Conservation (phyloP, 768 basidiomycete species). For the Agaricus subrufescens region DNA sequence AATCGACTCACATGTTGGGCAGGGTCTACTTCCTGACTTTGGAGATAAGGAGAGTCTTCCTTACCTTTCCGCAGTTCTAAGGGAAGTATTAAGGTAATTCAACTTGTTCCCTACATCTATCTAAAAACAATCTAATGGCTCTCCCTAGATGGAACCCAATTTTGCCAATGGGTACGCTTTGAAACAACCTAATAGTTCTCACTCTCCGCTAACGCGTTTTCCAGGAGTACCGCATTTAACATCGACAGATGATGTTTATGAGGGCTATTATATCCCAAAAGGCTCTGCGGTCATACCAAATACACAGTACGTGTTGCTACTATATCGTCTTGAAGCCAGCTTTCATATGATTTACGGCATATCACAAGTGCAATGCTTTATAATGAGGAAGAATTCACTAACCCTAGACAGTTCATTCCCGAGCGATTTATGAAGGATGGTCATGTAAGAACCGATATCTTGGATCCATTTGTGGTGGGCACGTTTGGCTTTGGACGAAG, state of each 20-base stretch:
- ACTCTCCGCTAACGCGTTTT: background rate
- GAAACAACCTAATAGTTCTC: background rate
- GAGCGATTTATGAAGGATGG: constrained; percentile 16
- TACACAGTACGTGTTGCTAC: background rate
- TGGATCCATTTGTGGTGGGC: constrained; percentile 16
- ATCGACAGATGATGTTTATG: background rate
- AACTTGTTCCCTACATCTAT: background rate
- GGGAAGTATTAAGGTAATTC: constrained; percentile 15
- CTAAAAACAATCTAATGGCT: background rate
- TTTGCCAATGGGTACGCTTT: background rate
- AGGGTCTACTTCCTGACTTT: constrained; percentile 19
- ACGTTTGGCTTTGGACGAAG: constrained; percentile 29
- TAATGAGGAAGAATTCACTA: constrained; percentile 15
- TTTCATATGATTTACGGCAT: too few species aligned
- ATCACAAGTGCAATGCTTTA: constrained; percentile 17
- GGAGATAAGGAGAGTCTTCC: constrained; percentile 15
- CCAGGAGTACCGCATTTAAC: background rate
- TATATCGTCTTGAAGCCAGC: background rate
- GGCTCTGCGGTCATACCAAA: background rate
- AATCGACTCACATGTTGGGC: constrained; percentile 18
- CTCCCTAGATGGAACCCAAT: background rate
- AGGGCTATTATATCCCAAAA: background rate
- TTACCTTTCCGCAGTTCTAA: constrained; percentile 16
- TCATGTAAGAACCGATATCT: constrained; percentile 18
- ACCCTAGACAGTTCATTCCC: constrained; percentile 16